phyloP scores from a whole-genome alignment of 768 basidiomycete species.

The Boletus insuetus region DNA sequence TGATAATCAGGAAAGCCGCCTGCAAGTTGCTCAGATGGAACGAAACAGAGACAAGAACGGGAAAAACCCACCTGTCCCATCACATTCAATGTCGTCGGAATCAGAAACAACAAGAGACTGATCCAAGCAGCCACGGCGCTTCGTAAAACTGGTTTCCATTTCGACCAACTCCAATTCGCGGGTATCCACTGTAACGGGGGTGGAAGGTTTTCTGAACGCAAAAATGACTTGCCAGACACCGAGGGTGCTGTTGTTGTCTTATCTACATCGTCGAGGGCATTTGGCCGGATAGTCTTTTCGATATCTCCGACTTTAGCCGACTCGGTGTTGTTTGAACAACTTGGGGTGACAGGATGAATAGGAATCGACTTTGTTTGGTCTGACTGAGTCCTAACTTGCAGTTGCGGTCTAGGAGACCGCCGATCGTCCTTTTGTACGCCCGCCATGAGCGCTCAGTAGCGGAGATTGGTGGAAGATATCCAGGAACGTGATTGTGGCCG shows the following conservation, averaged over 20 bases:
- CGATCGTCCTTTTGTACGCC: neutral
- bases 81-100: constrained; percentile 43
- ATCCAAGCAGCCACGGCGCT: constrained; percentile 64
- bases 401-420: neutral
- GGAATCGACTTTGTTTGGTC: neutral
- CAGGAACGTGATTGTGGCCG: too few species aligned
- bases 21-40: constrained; percentile 23
- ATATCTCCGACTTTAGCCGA: neutral
- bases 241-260: neutral
- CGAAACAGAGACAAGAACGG: neutral
- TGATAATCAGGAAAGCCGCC: constrained; percentile 64
- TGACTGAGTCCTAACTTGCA: constrained; percentile 8
- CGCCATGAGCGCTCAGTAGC: constrained; percentile 3
- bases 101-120: constrained; percentile 54
- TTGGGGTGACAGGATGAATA: neutral
- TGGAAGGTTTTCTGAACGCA: constrained; percentile 23
- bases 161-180: constrained; percentile 54
- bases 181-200: constrained; percentile 51
- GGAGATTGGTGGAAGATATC: too few species aligned
- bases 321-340: neutral
- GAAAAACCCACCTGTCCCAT: constrained; percentile 53
- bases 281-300: neutral
- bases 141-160: constrained; percentile 61
- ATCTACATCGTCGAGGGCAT: neutral
- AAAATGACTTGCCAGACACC: neutral